Percentiles rank a stretch among this genome's conserved stretches.
Conservation (phyloP, 116 monocot genomes). For the Posidonia oceanica region DNA sequence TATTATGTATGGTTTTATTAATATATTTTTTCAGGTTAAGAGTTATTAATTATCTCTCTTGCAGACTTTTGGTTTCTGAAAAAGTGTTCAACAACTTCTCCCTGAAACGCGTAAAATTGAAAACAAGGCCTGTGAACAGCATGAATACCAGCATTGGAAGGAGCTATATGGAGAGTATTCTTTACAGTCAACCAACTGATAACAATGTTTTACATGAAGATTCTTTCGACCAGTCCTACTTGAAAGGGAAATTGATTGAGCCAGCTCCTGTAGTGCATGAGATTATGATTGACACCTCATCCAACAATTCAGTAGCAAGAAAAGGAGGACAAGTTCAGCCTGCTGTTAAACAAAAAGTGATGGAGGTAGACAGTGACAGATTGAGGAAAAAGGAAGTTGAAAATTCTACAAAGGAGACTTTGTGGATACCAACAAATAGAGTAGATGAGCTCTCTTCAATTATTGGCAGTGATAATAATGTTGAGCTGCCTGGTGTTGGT, state of each 20-base stretch:
- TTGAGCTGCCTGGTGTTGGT: not conserved
- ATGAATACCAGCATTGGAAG: not conserved
- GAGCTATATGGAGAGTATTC: constrained; percentile 18
- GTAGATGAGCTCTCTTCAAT: not conserved
- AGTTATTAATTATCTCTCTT: not conserved
- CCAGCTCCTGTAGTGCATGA: constrained; percentile 10
- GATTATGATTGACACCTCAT: constrained; percentile 9
- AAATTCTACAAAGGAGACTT: not conserved
- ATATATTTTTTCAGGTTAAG: not conserved
- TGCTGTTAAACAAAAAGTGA: not conserved
- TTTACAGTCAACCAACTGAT: constrained; percentile 1
- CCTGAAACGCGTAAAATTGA: constrained; percentile 14
- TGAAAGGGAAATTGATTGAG: constrained; percentile 3
- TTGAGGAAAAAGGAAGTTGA: not conserved
- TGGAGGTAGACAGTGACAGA: not conserved
- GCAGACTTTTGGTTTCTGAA: constrained; percentile 5
- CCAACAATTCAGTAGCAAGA: not conserved
- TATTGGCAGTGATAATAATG: not conserved
- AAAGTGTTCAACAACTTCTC: constrained; percentile 5
- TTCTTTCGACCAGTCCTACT: not conserved
- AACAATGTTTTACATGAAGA: not conserved
- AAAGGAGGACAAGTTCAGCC: not conserved
- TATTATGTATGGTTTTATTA: not conserved
- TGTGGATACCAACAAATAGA: not conserved
- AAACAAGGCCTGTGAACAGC: constrained; percentile 8